A percentile compares a stretch with the other conserved stretches of the same genome.
Conservation (phyloP, 495 filamentous ascomycete genomes). For the Neurospora terricola region DNA sequence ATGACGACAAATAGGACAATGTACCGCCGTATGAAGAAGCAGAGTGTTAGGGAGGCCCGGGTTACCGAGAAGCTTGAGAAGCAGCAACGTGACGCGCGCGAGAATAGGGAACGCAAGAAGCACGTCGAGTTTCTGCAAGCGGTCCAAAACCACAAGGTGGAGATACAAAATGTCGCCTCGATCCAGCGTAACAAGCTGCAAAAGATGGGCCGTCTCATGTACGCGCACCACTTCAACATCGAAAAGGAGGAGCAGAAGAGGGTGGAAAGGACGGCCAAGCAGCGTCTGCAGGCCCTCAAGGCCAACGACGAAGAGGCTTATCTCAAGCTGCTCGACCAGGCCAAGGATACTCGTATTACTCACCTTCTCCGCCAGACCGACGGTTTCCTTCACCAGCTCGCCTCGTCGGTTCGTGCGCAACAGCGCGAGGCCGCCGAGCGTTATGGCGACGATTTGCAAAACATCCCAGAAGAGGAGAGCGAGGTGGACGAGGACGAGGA, state of each 20-base stretch:
- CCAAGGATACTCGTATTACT: conserved; percentile 97
- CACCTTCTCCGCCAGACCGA: conserved; percentile 94
- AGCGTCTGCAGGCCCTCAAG: conserved; percentile 97
- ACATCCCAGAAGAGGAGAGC: conserved; percentile 48
- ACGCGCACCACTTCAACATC: conserved; percentile 82
- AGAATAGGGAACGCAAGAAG: conserved; percentile 91
- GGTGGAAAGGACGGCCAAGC: conserved; percentile 92
- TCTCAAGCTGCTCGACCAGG: conserved; percentile 89
- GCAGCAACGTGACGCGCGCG: conserved; percentile 90
- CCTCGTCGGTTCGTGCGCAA: conserved; percentile 82
- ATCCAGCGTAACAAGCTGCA: conserved; percentile 50
- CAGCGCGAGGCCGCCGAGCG: conserved; percentile 72
- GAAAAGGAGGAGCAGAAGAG: conserved; percentile 98
- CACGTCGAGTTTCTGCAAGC: conserved; percentile 75
- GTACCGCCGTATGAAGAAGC: conserved; percentile 93
- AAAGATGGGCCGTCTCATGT: conserved; percentile 82
- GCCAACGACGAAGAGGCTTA: conserved; percentile 99
- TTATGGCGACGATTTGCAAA: conserved; percentile 57
- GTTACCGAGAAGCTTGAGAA: conserved; percentile 98
- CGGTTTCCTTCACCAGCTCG: conserved; percentile 91
- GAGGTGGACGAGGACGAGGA: conserved; percentile 62
- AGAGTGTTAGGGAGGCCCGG: conserved; percentile 86
- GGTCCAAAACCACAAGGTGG: conserved; percentile 50
- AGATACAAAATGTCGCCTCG: conserved; percentile 29
- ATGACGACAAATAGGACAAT: conserved; percentile 86